These are phyloP conservation scores for Pouteria glomerata DNA, from an alignment of 148 eudicot genomes.

Conservation along the genomic window DNA sequence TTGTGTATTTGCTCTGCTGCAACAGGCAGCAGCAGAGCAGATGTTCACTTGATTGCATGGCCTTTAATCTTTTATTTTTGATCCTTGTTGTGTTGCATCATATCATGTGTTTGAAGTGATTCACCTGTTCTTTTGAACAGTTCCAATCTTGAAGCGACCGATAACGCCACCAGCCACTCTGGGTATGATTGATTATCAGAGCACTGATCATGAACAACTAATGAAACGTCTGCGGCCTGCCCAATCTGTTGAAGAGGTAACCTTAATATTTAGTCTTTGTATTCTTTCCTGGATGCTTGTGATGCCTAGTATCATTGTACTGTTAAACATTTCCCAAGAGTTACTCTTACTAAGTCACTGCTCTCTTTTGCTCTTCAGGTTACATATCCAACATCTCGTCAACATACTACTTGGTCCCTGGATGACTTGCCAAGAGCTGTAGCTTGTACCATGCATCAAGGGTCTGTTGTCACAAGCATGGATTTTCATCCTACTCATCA, in stretches of 20 bases:
- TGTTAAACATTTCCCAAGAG: background rate
- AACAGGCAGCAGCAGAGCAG: background rate
- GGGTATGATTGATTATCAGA: conserved; percentile 73
- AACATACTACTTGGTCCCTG: conserved; percentile 59
- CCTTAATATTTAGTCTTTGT: conserved; percentile 9
- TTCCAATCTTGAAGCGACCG: conserved; percentile 63
- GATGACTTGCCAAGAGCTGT: conserved; percentile 88
- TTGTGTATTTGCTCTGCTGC: conserved; percentile 5
- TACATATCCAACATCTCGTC: conserved; percentile 69
- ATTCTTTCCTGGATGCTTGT: background rate
- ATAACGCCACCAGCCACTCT: conserved; percentile 62
- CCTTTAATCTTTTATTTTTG: background rate
- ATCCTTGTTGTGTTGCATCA: conserved; percentile 4
- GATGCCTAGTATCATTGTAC: background rate
- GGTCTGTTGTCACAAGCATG: conserved; percentile 78
- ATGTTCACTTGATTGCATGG: background rate
- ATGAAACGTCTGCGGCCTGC: conserved; percentile 85
- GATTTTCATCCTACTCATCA: conserved; percentile 86
- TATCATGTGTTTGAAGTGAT: background rate
- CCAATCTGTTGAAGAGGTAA: conserved; percentile 83
- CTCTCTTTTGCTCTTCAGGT: conserved; percentile 38
- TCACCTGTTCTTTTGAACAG: conserved; percentile 25
- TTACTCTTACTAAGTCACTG: background rate
- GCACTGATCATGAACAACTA: conserved; percentile 79
- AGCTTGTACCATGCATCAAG: conserved; percentile 72